Evolutionary conservation across 768 basidiomycete species (phyloP), one percentile per base, ranked within the genome.

Genomic region (Mycena venus): DNA sequence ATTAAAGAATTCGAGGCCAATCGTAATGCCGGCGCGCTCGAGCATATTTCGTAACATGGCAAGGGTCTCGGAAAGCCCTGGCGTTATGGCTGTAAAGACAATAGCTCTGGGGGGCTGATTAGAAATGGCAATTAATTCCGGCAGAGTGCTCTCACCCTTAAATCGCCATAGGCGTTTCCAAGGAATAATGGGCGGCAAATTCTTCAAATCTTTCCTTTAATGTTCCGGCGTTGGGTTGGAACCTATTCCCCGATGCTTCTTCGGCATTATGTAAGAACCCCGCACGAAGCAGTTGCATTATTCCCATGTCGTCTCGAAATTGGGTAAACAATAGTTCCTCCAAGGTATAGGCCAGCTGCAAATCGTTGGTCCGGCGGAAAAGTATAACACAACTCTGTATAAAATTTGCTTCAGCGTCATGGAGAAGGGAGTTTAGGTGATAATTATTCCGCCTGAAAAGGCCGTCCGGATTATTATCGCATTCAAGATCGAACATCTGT

Each of bases 361-460:
- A 64, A 3, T 64, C 47, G 4, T 23, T 3, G 9, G 40, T 27
- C 4, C 23, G 17, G 4, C 62, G 40, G 12, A 64, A 64, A 2
- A 49, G 31, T 3, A 47, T 64, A n/a, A n/a, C n/a, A n/a, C n/a
- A n/a, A n/a, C n/a, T n/a, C n/a, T n/a, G n/a, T n/a, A n/a, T n/a
- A n/a, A 64, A 64, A 25, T 64, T 64, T 0, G 12, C 29, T 34
- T 64, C 62, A 31, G 62, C 62, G 23, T 64, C 31, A n/a, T 64
- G 62, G 0, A 64, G 0, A 64, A 6, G 0, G 62, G n/a, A 49
- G 21, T 64, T 51, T 3, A 64, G 29, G 25, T 64, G 47, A 23
- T 64, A 64, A 1, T 31, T 9, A 14, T 47, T 36, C 1, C 47
- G 44, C 1, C 62, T 44, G 7, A 64, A 64, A n/a, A 17, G 34